Conservation (phyloP, 2,329 filamentous ascomycete species). For the Nannizzia gypsea region DNA sequence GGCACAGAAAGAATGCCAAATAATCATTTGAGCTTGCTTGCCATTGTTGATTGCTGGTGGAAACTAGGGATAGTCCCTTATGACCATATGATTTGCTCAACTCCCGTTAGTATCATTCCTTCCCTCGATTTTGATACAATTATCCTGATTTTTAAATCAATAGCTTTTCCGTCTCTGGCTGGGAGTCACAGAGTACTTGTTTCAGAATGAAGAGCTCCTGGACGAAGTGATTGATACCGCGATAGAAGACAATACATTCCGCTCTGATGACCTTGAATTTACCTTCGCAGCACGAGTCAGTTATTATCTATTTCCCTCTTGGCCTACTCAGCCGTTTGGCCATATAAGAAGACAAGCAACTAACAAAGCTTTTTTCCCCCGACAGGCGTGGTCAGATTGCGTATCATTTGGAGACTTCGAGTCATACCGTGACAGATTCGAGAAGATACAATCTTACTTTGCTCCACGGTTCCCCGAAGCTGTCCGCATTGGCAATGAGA, state of each 20-base stretch:
- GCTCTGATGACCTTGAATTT: constrained; percentile 93
- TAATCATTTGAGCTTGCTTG: constrained; percentile 84
- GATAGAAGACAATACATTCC: constrained; percentile 78
- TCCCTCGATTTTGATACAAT: background rate
- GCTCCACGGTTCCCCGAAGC: constrained; percentile 80
- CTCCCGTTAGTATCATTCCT: constrained; percentile 48
- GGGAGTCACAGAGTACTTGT: constrained; percentile 93
- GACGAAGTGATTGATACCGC: constrained; percentile 78
- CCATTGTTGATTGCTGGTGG: constrained; percentile 98
- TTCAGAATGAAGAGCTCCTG: constrained; percentile 67
- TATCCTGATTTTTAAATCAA: background rate
- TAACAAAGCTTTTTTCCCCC: background rate
- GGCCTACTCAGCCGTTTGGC: background rate
- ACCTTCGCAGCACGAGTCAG: constrained; percentile 76
- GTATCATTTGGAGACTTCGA: constrained; percentile 87
- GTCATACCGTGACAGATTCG: constrained; percentile 81
- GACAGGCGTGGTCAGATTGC: constrained; percentile 82
- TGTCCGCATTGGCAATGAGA: constrained; percentile 78
- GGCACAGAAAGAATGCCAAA: constrained; percentile 63
- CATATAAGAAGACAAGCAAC: background rate
- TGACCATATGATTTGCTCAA: constrained; percentile 99
- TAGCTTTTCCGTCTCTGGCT: constrained; percentile 87
- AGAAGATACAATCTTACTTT: constrained; percentile 84
- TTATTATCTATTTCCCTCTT: constrained; percentile 9
- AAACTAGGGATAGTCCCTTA: constrained; percentile 88